These are phyloP conservation scores for Scheffersomyces segobiensis DNA, from an alignment of 1,139 yeast species.

Conservation along the genomic window DNA sequence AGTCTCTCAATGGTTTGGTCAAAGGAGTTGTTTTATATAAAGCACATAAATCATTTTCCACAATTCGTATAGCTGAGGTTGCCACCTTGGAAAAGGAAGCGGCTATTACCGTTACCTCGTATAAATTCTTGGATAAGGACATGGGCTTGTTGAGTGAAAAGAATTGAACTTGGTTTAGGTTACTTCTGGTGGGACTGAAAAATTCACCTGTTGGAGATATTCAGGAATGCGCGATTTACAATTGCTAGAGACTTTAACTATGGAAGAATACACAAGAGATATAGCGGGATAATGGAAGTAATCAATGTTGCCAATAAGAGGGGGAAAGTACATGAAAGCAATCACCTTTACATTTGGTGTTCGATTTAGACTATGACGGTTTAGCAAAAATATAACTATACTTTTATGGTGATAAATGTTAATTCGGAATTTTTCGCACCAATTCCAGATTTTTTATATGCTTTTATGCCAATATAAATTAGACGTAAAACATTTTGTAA, in stretches of 20 bases:
- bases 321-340: neutral
- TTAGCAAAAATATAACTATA: neutral
- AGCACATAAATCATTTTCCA: constrained; percentile 20
- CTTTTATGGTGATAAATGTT: too few relatives aligned
- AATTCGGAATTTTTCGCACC: neutral
- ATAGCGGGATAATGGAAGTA: neutral
- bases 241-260: neutral
- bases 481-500: neutral
- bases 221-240: neutral
- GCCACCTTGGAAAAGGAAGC: constrained; percentile 26
- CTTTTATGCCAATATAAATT: neutral
- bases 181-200: neutral
- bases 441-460: neutral
- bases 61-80: constrained; percentile 21
- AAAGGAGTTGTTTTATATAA: constrained; percentile 18
- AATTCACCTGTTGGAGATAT: neutral
- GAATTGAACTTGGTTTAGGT: neutral
- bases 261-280: neutral
- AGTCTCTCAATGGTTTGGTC: constrained; percentile 19
- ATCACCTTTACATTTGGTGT: neutral
- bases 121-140: constrained; percentile 13
- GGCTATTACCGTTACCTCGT: constrained; percentile 30
- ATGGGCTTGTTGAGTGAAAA: neutral
- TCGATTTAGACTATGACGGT: neutral
- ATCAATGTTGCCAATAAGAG: neutral